Conservation (phyloP, 371 early-diverging fungal genomes). For the Blakeslea trispora region DNA sequence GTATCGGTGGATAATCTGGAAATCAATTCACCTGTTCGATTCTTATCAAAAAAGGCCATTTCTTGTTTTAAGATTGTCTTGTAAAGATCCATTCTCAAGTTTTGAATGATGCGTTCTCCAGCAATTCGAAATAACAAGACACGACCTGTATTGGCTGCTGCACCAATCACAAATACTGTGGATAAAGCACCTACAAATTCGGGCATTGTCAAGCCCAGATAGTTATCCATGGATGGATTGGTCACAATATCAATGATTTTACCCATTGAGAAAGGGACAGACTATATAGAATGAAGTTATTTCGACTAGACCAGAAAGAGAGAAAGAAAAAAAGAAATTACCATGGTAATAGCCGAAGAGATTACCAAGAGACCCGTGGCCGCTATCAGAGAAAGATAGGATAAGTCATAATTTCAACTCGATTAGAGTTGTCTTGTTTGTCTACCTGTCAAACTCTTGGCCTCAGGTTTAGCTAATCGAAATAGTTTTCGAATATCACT, state of each 20-base stretch:
- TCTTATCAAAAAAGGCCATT: conserved; percentile 76
- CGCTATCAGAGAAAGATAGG: conserved; percentile 16
- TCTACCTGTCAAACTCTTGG: conserved; percentile 48
- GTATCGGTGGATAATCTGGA: conserved; percentile 77
- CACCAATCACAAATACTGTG: conserved; percentile 66
- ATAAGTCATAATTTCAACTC: not conserved
- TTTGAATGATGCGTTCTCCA: conserved; percentile 73
- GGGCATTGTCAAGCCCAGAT: conserved; percentile 55
- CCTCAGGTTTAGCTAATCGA: conserved; percentile 46
- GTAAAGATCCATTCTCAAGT: conserved; percentile 60
- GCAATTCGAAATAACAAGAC: conserved; percentile 71
- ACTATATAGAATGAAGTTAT: conserved; percentile 22
- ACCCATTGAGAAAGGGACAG: conserved; percentile 80
- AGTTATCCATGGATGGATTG: conserved; percentile 43
- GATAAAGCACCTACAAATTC: conserved; percentile 60
- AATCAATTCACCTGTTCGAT: conserved; percentile 77
- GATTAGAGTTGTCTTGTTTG: not conserved
- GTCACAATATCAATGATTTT: conserved; percentile 78
- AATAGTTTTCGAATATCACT: conserved; percentile 41
- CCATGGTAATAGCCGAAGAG: conserved; percentile 77
- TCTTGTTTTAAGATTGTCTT: conserved; percentile 63
- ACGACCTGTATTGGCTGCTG: conserved; percentile 76
- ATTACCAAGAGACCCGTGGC: conserved; percentile 61
- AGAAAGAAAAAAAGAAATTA: no score
- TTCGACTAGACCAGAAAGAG: no score